Evolutionary conservation across 257 asterid species (phyloP), one percentile per base, ranked within the genome.

Genomic region (Craterostigma plantagineum): DNA sequence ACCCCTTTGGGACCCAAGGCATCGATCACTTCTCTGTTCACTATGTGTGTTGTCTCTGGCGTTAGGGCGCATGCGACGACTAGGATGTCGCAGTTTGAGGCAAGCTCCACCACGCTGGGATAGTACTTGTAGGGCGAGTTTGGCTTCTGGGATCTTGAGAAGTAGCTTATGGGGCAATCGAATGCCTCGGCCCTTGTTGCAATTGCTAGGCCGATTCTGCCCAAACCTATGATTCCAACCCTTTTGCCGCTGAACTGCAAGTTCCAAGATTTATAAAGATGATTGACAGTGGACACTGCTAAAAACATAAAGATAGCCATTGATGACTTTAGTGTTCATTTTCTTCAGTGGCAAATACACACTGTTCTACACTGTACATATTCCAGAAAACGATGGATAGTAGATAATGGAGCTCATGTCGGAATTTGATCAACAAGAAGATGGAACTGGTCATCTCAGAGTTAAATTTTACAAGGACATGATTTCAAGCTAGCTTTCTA

Each of bases 161-260:
- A 37, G 76, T 82, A 82, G 48, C 71, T 71, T 53, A 82, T 79
- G 30, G 82, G 68, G 42, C 92, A 82, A 18, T 58, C 76, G 42
- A 82, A 82, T 35, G 74, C 86, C 56, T 64, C 75, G 3, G 78
- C 82, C 63, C 92, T 59, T 61, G 68, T 70, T 18, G 95, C 86
- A 30, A 82, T 35, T 41, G 91, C 92, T 16, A 60, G 57, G 27
- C 95, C 95, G n/a, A 83, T 79, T 51, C 95, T 63, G 45, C 93
- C 95, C 18, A 82, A 30, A 11, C 95, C 95, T 44, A 82, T 62
- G 34, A 82, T 73, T 14, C 95, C 91, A 46, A 82, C 68, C 34
- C 71, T 52, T 57, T 79, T 76, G 48, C 93, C 92, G 33, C 82
- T 75, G 59, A 79, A 79, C 95, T 83, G 80, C 59, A 70, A 58